Base-by-base conservation (phyloP, 305 asterid species). In the Lippia alba region DNA sequence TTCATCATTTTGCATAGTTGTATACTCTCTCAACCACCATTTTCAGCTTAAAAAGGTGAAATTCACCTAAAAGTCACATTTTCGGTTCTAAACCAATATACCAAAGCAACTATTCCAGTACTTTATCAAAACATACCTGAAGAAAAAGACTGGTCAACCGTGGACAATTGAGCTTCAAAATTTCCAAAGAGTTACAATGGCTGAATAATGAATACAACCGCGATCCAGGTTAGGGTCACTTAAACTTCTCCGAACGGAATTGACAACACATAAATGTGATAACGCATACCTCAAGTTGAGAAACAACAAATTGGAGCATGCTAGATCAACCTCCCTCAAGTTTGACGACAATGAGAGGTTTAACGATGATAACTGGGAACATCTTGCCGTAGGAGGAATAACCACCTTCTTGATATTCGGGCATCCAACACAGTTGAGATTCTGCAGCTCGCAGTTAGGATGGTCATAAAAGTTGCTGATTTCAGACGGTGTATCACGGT, bases 391-490 rank as follows among this genome's bases (percentile, higher is more conserved):
- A 36, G 89, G 80, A 72, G 97, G 96, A 79, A 95, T 90, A 44
- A 85, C 83, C 79, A 92, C 99, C 81, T 88, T 92, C 84, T 84
- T 90, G 49, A 95, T 90, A 76, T 85, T 95, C 14, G 96, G 91
- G 70, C 99, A 95, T 51, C 99, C 98, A 55, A 95, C 98, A 75
- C 99, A 95, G 74, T 86, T 92, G 56, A 95, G 93, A 78, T 84
- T 83, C 86, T 95, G 91, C 79, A 95, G 83, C 78, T 89, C 66
- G 67, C 96, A 88, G 61, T 76, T 67, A 17, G 91, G 72, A 67
- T 70, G 88, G 74, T 57, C 78, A 67, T 44, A 53, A 54, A 64
- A 54, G n/a, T 51, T 70, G 76, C 68, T 66, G 76, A 73, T 50
- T 56, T 73, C 86, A 15, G 83, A 79, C 19, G 44, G 41, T 51